These are phyloP conservation scores for Cladorrhinum samala DNA, from an alignment of 495 filamentous ascomycete genomes.

Conservation along the genomic window DNA sequence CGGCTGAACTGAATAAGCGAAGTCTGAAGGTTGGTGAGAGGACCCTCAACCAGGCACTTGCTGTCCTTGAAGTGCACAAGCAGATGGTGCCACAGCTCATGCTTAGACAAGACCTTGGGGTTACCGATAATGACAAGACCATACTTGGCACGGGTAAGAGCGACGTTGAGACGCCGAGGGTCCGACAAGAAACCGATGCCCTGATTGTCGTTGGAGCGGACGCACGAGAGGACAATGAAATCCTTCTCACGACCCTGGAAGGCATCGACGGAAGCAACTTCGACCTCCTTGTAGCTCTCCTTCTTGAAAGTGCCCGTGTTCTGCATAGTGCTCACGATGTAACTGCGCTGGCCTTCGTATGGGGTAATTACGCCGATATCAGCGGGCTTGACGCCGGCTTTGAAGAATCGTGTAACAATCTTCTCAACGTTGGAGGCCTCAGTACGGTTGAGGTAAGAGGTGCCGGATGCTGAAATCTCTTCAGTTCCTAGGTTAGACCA, in stretches of 20 bases:
- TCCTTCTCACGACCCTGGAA: constrained; percentile 99
- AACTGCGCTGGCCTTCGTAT: constrained; percentile 97
- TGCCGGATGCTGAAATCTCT: constrained; percentile 95
- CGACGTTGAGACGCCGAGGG: constrained; percentile 97
- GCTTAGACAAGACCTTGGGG: constrained; percentile 95
- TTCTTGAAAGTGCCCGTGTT: constrained; percentile 95
- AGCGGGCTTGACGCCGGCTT: constrained; percentile 86
- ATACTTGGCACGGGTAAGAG: constrained; percentile 93
- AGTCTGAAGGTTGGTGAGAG: constrained; percentile 91
- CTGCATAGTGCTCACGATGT: constrained; percentile 98
- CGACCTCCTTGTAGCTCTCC: constrained; percentile 97
- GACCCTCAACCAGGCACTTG: constrained; percentile 93
- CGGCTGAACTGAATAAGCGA: constrained; percentile 92
- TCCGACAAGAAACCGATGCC: constrained; percentile 99
- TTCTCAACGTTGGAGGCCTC: constrained; percentile 97
- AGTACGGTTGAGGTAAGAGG: constrained; percentile 95
- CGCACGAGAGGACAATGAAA: constrained; percentile 96
- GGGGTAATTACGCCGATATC: constrained; percentile 98
- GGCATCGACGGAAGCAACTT: constrained; percentile 96
- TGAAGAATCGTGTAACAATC: constrained; percentile 97
- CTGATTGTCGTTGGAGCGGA: constrained; percentile 98
- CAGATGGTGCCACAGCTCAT: constrained; percentile 96
- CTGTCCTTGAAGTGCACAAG: constrained; percentile 96
- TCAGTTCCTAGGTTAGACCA: constrained; percentile 98
- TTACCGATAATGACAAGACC: constrained; percentile 95